Base-by-base conservation (phyloP, 2,329 filamentous ascomycete species). In the Biscogniauxia sp. region DNA sequence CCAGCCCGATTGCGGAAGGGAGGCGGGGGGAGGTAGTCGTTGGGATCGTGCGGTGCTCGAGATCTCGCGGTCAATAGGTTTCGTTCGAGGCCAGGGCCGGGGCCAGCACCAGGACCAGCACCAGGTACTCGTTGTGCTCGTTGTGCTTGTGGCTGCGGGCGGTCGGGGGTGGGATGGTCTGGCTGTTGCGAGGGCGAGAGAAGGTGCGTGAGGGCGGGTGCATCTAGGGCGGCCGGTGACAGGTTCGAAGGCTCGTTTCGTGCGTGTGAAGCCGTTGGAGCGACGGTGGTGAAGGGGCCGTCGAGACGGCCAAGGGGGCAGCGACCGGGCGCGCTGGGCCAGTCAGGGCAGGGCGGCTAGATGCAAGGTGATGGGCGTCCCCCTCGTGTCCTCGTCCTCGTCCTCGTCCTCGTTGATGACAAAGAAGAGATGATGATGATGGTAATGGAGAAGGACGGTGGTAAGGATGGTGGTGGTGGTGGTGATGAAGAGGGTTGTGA, bases 1-100 rank as follows among this genome's bases (percentile, higher is more conserved):
- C 67, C 60, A 51, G 76, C 73, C 64, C 74, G 77, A 64, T 69
- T 80, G 63, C 79, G 80, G 67, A 84, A 83, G 65, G 80, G 77
- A 50, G 77, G 73, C 55, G 74, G 74, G 49, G 70, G 66, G 55
- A 66, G 61, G 55, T 45, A 45, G 56, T 52, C 15, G 25, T 52
- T 23, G 55, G 61, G 61, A 45, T 69, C 53, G 66, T 64, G 58
- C 59, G 63, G 57, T 63, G 58, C 61, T 55, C 52, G 61, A 56
- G 54, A 53, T 53, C 55, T 55, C 57, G 66, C 56, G 41, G 66
- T 65, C 59, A 66, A 60, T 37, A 68, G 52, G 55, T 69, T 72
- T 62, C 65, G 69, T 63, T 66, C 61, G 53, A 55, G 32, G 56
- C 61, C 28, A n/a, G n/a, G n/a, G n/a, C n/a, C n/a, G n/a, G n/a